Percentiles rank a stretch among this genome's conserved stretches.
These are phyloP conservation scores for Exophiala xenobiotica DNA, from an alignment of 2,329 filamentous ascomycete genomes.

Conservation along the genomic window DNA sequence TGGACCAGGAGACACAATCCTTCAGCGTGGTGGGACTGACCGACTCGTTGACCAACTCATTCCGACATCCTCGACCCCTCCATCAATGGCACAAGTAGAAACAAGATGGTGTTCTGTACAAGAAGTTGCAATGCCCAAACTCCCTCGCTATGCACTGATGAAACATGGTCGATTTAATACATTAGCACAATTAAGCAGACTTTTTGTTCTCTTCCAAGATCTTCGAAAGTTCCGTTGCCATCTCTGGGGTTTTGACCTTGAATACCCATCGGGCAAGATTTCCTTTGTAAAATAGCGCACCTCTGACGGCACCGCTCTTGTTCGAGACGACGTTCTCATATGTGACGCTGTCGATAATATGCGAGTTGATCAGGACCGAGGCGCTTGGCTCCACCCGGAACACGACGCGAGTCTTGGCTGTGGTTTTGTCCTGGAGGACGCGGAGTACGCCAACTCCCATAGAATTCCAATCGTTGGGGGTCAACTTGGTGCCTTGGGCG, in stretches of 20 bases:
- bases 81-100: conserved; percentile 5
- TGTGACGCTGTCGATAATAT: conserved; percentile 62
- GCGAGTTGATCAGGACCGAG: conserved; percentile 70
- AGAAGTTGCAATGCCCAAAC: conserved; percentile 5
- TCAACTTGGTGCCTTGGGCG: conserved; percentile 40
- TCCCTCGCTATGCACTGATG: conserved; percentile 19
- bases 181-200: conserved; percentile 9
- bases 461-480: conserved; percentile 59
- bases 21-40: too few species aligned
- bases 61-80: too few species aligned
- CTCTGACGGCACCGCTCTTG: conserved; percentile 29
- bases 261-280: conserved; percentile 27
- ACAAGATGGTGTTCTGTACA: conserved; percentile 1
- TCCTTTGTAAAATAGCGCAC: conserved; percentile 26
- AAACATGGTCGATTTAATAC: neutral
- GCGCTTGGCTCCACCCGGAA: conserved; percentile 74
- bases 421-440: conserved; percentile 70
- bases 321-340: conserved; percentile 29
- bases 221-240: conserved; percentile 25
- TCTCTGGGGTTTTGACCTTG: conserved; percentile 28
- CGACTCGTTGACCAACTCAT: too few species aligned
- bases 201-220: conserved; percentile 28
- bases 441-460: conserved; percentile 71
- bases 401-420: conserved; percentile 65
- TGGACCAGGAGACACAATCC: too few species aligned